Conservation (phyloP, 345 rosid genomes). For the Rhodamnia rubescens region DNA sequence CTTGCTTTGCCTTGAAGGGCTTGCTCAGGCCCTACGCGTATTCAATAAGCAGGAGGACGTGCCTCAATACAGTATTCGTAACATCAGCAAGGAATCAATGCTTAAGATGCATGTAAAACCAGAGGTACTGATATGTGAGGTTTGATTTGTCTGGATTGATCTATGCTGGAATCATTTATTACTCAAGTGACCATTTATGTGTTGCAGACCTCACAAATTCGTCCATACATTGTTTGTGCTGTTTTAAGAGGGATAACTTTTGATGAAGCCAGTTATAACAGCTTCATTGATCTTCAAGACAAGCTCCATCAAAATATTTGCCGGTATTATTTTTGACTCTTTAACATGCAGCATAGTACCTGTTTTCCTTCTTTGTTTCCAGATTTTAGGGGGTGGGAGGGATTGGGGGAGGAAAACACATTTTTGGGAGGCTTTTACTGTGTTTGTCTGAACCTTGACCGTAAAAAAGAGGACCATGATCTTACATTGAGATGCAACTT, state of each 20-base stretch:
- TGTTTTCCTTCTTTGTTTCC: background rate
- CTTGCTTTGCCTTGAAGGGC: slow-evolving; percentile 92
- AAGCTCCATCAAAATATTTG: slow-evolving; percentile 94
- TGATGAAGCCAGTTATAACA: slow-evolving; percentile 79
- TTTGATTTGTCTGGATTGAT: background rate
- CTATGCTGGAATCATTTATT: slow-evolving; percentile 10
- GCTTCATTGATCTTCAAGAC: slow-evolving; percentile 96
- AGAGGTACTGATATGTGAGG: slow-evolving; percentile 29
- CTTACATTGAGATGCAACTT: background rate
- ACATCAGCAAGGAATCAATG: slow-evolving; percentile 33
- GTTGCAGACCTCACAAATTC: slow-evolving; percentile 55
- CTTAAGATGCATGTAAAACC: slow-evolving; percentile 61
- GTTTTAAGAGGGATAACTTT: slow-evolving; percentile 73
- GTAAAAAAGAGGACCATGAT: background rate
- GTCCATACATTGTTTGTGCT: slow-evolving; percentile 77
- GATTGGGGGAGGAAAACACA: background rate
- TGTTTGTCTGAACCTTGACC: background rate
- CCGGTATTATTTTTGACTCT: slow-evolving; percentile 59
- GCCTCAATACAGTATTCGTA: slow-evolving; percentile 31
- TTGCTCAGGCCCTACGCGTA: slow-evolving; percentile 88
- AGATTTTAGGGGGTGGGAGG: background rate
- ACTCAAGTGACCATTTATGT: slow-evolving; percentile 33
- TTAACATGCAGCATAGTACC: background rate
- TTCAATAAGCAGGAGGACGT: slow-evolving; percentile 53
- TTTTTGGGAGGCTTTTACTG: background rate